Evolutionary conservation across 345 rosid genomes (phyloP), one percentile per base, ranked within the genome.

Genomic region (Carallia pectinifolia): DNA sequence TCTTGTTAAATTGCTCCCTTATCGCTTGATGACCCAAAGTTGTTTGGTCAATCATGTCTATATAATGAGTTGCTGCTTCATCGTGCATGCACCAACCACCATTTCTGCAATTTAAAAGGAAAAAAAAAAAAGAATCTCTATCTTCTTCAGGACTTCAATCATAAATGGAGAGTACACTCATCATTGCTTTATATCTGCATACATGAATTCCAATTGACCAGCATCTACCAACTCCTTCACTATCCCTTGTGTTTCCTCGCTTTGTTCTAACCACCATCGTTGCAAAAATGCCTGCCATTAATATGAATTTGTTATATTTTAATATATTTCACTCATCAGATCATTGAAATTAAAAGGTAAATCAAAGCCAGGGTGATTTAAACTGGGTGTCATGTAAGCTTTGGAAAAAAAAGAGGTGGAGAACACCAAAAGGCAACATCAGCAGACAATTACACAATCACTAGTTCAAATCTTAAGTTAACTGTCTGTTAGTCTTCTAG

Each of bases 21-120:
- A 93, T 87, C 17, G 77, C 74, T 0, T 61, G 79, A 77, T 93
- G 97, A 7, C 98, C 98, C 12, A 84, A 70, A 69, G 98, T 89
- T 34, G 91, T 87, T 66, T 93, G 98, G 74, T 93, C 98, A n/a
- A 93, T 89, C 97, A 93, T 93, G 74, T 93, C 98, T 55, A 93
- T 76, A 73, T 90, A 93, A 80, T 89, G 93, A 40, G 81, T 17
- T 48, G 96, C 44, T 52, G 97, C 98, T 84, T 93, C 98, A 67
- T 93, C 98, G 7, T 88, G 91, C 98, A 93, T 93, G 67, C 92
- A 86, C 97, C 97, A 93, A 67, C 97, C 98, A 30, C 97, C 96
- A 71, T 93, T 90, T 71, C 98, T 93, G 87, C 77, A 85, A 58
- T 7, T 67, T 37, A 37, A 19, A 37, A 33, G 17, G 55, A 17